Base-by-base conservation (phyloP, 225 moss, liverwort and hornwort genomes). In the Ulota crispa region DNA sequence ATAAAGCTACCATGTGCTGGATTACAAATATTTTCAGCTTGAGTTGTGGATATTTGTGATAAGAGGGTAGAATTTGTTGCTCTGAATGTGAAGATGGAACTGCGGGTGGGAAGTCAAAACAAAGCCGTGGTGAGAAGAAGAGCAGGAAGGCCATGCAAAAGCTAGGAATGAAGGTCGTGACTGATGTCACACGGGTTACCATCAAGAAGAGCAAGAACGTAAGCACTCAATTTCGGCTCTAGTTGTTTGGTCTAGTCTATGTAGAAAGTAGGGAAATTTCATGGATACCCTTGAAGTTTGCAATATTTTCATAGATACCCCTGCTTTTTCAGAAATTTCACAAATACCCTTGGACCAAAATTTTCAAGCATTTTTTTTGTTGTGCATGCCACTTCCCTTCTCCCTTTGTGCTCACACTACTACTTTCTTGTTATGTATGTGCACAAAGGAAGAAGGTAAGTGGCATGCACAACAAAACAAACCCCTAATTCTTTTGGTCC, bases 161-260 rank as follows among this genome's bases (percentile, higher is more conserved):
- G 72, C 92, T 96, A 52, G 96, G 96, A 68, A 96, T 96, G 96
- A 94, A 96, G 83, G 90, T 93, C 26, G 94, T 96, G 31, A 92
- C 93, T 61, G 96, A 93, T 32, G 93, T 96, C 63, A 96, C 94
- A 30, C 87, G 96, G 82, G 96, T 96, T 30, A 94, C 96, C 16
- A 94, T 96, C 77, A 96, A 96, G 89, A 96, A 94, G 82, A 94
- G 94, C 94, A 96, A 96, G 86, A 94, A 96, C 73, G 95, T 95
- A 84, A 56, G 36, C 26, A n/a, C 26, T 68, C 43, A 68, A 24
- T 30, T 28, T 28, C 28, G 61, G 15, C 2, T 61, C 61, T 30
- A 61, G 90, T 82, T 86, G 94, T 74, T 74, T 24, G 30, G 78
- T 20, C 56, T 41, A 41, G 55, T 14, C 28, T 37, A 15, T 13